Percentiles rank a stretch among this genome's conserved stretches.
These are phyloP conservation scores for Penicillium sp. DNA, from an alignment of 2,329 filamentous ascomycete species.

Conservation along the genomic window DNA sequence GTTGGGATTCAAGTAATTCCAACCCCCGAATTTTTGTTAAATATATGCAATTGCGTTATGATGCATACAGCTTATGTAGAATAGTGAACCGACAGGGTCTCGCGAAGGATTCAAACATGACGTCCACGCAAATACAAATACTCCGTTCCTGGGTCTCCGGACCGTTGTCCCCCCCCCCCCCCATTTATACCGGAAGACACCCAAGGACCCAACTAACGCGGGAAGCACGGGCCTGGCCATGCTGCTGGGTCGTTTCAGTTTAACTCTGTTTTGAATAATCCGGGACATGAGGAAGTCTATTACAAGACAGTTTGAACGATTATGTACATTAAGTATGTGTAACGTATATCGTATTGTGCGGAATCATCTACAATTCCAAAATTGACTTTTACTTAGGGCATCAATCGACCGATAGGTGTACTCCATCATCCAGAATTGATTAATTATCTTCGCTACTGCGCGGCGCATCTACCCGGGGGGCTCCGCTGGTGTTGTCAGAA, in stretches of 20 bases:
- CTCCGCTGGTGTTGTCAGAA: constrained; percentile 13
- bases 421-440: not conserved
- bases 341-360: too few species aligned
- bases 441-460: constrained; percentile 19
- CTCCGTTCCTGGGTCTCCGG: too few species aligned
- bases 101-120: not conserved
- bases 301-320: too few species aligned
- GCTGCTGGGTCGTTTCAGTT: constrained; percentile 32
- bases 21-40: too few species aligned
- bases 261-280: constrained; percentile 16
- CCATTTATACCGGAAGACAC: constrained; percentile 15
- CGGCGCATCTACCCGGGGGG: constrained; percentile 20
- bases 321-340: too few species aligned
- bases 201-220: constrained; percentile 21
- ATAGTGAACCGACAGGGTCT: not conserved
- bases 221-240: constrained; percentile 32
- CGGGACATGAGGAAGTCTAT: too few species aligned
- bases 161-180: not conserved
- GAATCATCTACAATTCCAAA: not conserved
- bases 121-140: not conserved
- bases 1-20: too few species aligned
- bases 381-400: not conserved
- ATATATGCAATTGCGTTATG: too few species aligned
- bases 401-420: not conserved
- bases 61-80: too few species aligned